Conservation (phyloP, 2,329 filamentous ascomycete genomes). For the Cladosporium sphaerospermum region DNA sequence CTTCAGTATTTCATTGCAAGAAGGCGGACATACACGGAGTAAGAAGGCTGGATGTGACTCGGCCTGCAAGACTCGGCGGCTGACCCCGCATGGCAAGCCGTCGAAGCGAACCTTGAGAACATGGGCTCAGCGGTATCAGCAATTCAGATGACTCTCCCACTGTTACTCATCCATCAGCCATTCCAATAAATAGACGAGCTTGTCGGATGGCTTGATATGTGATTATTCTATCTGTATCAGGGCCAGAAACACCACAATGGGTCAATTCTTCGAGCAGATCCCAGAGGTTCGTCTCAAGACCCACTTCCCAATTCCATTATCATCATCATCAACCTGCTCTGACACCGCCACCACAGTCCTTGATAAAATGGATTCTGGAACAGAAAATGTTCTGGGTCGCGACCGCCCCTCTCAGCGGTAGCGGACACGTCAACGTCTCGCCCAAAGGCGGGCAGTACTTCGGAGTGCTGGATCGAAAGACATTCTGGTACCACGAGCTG, state of each 20-base stretch:
- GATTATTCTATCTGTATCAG: too few species aligned
- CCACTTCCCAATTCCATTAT: neutral
- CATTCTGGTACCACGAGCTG: constrained; percentile 43
- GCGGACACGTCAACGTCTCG: constrained; percentile 41
- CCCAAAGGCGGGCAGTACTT: constrained; percentile 42
- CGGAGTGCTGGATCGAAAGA: constrained; percentile 33
- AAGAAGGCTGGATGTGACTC: too few species aligned
- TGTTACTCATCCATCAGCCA: too few species aligned
- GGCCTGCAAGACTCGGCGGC: too few species aligned
- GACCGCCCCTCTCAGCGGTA: constrained; percentile 35
- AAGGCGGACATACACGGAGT: too few species aligned
- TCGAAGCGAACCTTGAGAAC: too few species aligned
- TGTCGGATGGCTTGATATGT: too few species aligned
- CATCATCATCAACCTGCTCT: constrained; percentile 25
- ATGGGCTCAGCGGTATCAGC: too few species aligned
- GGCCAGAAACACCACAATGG: neutral
- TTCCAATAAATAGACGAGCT: too few species aligned
- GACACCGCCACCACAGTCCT: constrained; percentile 16
- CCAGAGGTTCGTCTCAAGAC: neutral
- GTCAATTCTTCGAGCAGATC: constrained; percentile 11
- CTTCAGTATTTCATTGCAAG: too few species aligned
- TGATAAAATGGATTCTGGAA: constrained; percentile 38
- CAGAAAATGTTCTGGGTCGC: constrained; percentile 41
- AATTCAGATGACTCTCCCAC: too few species aligned
- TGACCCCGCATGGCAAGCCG: too few species aligned